Evolutionary conservation across 176 grass and related monocot species (phyloP).

Genomic region (Triticum aestivum): IWGSC_CS_RefSeq_v2.1 NC_057814.1:618499197-618499696

Average conservation of each 20-base stretch:
- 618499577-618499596: background rate
- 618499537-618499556: background rate
- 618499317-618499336: conserved; percentile 69
- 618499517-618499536: conserved; percentile 24
- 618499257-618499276: conserved; percentile 30
- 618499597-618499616: no score
- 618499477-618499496: conserved; percentile 8
- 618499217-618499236: conserved; percentile 49
- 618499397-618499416: conserved; percentile 40
- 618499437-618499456: background rate
- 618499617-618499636: no score
- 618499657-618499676: no score
- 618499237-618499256: conserved; percentile 76
- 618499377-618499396: background rate
- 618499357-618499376: no score
- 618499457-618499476: conserved; percentile 30
- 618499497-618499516: conserved; percentile 27
- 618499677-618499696: no score
- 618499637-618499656: no score
- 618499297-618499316: conserved; percentile 76
- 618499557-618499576: conserved; percentile 32
- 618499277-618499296: conserved; percentile 18
- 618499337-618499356: conserved; percentile 11
- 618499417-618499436: conserved; percentile 34
- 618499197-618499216: conserved; percentile 18